Evolutionary conservation across 805 yeast genomes (phyloP).

Genomic region (Candida ortonii): DNA sequence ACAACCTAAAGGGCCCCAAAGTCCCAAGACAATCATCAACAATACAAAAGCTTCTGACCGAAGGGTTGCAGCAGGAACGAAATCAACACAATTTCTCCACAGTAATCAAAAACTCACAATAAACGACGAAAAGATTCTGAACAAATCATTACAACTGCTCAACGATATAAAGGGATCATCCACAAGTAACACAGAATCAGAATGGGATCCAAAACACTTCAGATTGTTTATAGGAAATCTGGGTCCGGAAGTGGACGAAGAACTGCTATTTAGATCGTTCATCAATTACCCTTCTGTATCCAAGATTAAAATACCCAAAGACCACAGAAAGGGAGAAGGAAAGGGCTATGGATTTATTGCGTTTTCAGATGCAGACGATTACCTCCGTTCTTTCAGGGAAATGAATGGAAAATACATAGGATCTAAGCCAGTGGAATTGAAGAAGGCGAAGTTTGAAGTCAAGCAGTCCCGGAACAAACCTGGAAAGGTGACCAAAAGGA

Average conservation of each 20-base stretch:
- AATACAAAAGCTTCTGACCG: slow-evolving; percentile 48
- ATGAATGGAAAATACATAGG: slow-evolving; percentile 79
- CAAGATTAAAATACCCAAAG: slow-evolving; percentile 60
- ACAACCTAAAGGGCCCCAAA: slow-evolving; percentile 2
- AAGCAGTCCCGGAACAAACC: slow-evolving; percentile 26
- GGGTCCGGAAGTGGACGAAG: slow-evolving; percentile 64
- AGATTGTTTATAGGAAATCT: slow-evolving; percentile 73
- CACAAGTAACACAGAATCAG: slow-evolving; percentile 49
- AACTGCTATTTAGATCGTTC: slow-evolving; percentile 53
- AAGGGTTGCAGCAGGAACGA: slow-evolving; percentile 49
- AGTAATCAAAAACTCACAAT: slow-evolving; percentile 26
- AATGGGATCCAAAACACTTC: slow-evolving; percentile 72
- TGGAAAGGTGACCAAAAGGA: not conserved
- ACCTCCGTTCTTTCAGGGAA: slow-evolving; percentile 66
- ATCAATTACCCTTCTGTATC: slow-evolving; percentile 48
- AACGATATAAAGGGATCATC: slow-evolving; percentile 12
- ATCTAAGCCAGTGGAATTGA: slow-evolving; percentile 65
- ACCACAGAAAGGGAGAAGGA: slow-evolving; percentile 42
- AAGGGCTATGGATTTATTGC: slow-evolving; percentile 78
- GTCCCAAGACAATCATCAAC: slow-evolving; percentile 11
- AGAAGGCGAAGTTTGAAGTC: slow-evolving; percentile 54
- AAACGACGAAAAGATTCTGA: slow-evolving; percentile 13
- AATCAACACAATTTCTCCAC: slow-evolving; percentile 44
- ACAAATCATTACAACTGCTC: slow-evolving; percentile 20
- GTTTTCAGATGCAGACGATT: slow-evolving; percentile 62